A percentile compares a stretch with the other conserved stretches of the same genome.
These are phyloP conservation scores for Luzula sylvatica DNA, from an alignment of 176 grass and related monocot genomes.

Conservation along the genomic window DNA sequence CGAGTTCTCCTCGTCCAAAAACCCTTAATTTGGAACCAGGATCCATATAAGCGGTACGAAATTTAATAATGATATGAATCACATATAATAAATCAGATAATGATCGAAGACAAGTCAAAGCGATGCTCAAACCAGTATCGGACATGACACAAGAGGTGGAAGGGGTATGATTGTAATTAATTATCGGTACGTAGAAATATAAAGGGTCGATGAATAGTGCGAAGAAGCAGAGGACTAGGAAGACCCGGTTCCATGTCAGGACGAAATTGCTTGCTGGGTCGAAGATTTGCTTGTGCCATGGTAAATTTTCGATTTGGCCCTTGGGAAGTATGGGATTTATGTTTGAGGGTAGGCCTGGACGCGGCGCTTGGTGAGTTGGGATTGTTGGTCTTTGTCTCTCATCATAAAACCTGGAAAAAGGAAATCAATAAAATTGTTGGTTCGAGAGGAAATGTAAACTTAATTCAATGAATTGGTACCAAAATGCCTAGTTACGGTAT, in stretches of 20 bases:
- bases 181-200: constrained; percentile 80
- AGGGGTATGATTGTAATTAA: constrained; percentile 4
- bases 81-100: constrained; percentile 69
- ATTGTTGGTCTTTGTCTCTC: constrained; percentile 52
- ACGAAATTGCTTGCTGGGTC: constrained; percentile 71
- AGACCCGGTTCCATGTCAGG: constrained; percentile 68
- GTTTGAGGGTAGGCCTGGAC: constrained; percentile 1
- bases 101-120: constrained; percentile 58
- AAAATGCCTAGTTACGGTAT: too few species aligned
- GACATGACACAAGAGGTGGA: constrained; percentile 38
- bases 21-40: constrained; percentile 49
- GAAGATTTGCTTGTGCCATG: constrained; percentile 42
- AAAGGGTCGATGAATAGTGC: constrained; percentile 88
- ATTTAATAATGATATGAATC: constrained; percentile 74
- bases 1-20: constrained; percentile 81
- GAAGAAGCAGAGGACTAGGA: constrained; percentile 56
- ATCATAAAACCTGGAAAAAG: constrained; percentile 49
- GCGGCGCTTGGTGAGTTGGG: constrained; percentile 35
- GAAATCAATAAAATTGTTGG: constrained; percentile 12
- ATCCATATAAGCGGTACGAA: constrained; percentile 76
- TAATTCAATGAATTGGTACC: too few species aligned
- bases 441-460: too few species aligned
- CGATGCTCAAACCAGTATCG: constrained; percentile 39
- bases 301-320: constrained; percentile 30
- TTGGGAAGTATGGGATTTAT: constrained; percentile 14